Evolutionary conservation across 2,329 filamentous ascomycete genomes (phyloP).

Genomic region (Epichloe sp.): DNA sequence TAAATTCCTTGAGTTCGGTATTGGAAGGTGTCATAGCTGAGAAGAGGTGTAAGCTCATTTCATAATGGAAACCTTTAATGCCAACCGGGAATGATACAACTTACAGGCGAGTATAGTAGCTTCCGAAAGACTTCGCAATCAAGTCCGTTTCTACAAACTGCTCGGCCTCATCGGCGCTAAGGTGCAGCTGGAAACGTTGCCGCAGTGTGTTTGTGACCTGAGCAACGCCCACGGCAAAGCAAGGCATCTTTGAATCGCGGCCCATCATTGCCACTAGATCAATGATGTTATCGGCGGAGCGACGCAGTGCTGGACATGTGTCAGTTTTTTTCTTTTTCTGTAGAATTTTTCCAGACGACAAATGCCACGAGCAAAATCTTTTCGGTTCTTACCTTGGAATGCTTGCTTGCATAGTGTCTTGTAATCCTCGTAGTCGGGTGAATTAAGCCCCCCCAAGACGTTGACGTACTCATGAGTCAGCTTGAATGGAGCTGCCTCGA

Average conservation of each 20-base stretch:
- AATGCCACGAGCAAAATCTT: no score
- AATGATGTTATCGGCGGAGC: constrained; percentile 68
- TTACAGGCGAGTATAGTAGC: constrained; percentile 77
- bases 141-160: constrained; percentile 69
- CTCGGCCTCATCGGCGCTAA: constrained; percentile 71
- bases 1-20: constrained; percentile 83
- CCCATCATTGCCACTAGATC: constrained; percentile 80
- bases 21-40: constrained; percentile 72
- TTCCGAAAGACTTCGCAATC: constrained; percentile 68
- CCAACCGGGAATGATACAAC: constrained; percentile 16
- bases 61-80: not conserved
- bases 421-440: constrained; percentile 59
- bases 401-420: constrained; percentile 71
- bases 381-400: constrained; percentile 50
- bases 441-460: constrained; percentile 64
- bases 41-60: not conserved
- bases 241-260: constrained; percentile 70
- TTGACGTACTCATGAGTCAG: constrained; percentile 78
- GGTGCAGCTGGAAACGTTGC: constrained; percentile 67
- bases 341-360: no score
- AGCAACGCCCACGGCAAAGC: constrained; percentile 60
- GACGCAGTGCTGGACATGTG: constrained; percentile 46
- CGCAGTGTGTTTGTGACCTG: constrained; percentile 57
- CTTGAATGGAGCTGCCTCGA: constrained; percentile 80
- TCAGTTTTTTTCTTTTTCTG: not conserved